Conservation (phyloP, 2,329 filamentous ascomycete genomes). For the Basipetospora chlamydospora region DNA sequence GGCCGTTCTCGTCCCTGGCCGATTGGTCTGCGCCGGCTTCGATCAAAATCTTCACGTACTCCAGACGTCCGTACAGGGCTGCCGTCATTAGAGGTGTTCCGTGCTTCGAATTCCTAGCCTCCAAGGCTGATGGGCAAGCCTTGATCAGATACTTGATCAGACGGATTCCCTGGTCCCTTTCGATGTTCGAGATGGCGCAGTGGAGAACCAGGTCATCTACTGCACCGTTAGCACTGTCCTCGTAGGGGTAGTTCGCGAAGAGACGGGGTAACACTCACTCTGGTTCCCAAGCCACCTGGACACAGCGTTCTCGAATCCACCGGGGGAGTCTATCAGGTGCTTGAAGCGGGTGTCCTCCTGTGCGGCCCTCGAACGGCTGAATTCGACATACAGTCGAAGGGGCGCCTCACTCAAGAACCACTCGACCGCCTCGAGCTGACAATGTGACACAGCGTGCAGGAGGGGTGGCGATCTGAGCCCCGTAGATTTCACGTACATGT, state of each 20-base stretch:
- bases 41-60: constrained; percentile 47
- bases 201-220: constrained; percentile 51
- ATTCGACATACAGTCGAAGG: constrained; percentile 51
- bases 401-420: constrained; percentile 67
- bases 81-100: constrained; percentile 58
- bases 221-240: constrained; percentile 11
- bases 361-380: constrained; percentile 43
- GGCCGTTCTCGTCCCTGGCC: constrained; percentile 40
- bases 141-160: constrained; percentile 54
- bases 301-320: constrained; percentile 50
- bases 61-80: constrained; percentile 36
- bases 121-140: constrained; percentile 44
- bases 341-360: constrained; percentile 47
- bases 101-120: constrained; percentile 42
- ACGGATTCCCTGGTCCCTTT: constrained; percentile 25
- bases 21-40: constrained; percentile 56
- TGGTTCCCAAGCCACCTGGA: constrained; percentile 45
- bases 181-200: constrained; percentile 39
- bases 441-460: constrained; percentile 38
- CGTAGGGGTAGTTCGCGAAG: background rate
- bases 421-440: constrained; percentile 53
- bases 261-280: constrained; percentile 26
- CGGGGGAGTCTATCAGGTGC: constrained; percentile 41
- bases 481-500: constrained; percentile 21
- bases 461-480: constrained; percentile 41